These are phyloP conservation scores for Turritis glabra DNA, from an alignment of 345 rosid species.

Conservation along the genomic window DNA sequence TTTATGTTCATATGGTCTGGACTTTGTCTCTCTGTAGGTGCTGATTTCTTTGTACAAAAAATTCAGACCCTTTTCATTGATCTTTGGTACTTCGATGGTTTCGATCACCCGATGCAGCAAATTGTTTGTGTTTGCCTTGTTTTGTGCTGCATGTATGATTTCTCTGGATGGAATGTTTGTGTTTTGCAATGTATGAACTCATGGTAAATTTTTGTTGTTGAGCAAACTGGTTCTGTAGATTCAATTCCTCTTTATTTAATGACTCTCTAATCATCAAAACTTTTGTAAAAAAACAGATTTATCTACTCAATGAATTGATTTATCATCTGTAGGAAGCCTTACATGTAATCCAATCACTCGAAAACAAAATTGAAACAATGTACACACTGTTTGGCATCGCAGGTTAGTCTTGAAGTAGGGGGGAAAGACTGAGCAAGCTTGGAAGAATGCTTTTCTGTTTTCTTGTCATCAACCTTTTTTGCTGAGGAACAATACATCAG, in stretches of 20 bases:
- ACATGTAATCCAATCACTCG: slow-evolving; percentile 1
- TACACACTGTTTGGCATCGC: slow-evolving; percentile 19
- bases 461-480: slow-evolving; percentile 18
- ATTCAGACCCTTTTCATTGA: neutral
- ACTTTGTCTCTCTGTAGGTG: neutral
- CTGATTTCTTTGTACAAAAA: neutral
- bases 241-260: neutral
- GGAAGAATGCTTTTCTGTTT: neutral
- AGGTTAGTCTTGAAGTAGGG: slow-evolving; percentile 21
- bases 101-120: neutral
- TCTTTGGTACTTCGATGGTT: neutral
- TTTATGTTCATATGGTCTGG: neutral
- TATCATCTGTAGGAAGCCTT: neutral
- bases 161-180: neutral
- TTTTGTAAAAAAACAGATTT: neutral
- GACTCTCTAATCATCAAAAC: neutral
- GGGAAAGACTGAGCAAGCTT: neutral
- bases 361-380: slow-evolving; percentile 27
- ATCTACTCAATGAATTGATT: neutral
- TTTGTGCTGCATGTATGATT: neutral
- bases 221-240: neutral
- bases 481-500: slow-evolving; percentile 36
- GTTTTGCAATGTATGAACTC: neutral
- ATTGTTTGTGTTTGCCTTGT: neutral
- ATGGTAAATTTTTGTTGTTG: neutral